Conservation (phyloP, 2,329 filamentous ascomycete species). For the Penicillium janthinellum region DNA sequence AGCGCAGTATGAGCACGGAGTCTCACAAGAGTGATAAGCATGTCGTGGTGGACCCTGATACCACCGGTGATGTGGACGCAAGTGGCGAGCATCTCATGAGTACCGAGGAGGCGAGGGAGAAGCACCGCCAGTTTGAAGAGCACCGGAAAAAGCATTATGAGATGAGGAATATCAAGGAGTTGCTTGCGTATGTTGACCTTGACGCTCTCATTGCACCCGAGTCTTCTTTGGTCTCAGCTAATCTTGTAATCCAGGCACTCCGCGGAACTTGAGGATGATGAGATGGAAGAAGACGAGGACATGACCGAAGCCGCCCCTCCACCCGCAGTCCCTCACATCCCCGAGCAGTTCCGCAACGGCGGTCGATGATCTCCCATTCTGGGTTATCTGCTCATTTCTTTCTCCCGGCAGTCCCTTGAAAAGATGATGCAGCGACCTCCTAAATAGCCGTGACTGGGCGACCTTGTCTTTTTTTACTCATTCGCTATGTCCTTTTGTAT, state of each 20-base stretch:
- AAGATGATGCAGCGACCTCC: background rate
- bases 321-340: constrained; percentile 38
- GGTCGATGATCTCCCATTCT: constrained; percentile 18
- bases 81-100: constrained; percentile 54
- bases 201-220: background rate
- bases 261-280: constrained; percentile 65
- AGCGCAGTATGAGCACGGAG: constrained; percentile 44
- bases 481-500: constrained; percentile 4
- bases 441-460: background rate
- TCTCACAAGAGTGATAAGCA: constrained; percentile 63
- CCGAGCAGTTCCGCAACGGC: constrained; percentile 31
- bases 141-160: constrained; percentile 97
- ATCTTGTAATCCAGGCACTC: constrained; percentile 53
- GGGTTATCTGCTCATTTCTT: background rate
- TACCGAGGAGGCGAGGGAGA: constrained; percentile 76
- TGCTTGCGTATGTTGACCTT: constrained; percentile 67
- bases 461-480: background rate
- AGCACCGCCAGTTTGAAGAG: constrained; percentile 89
- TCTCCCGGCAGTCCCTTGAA: background rate
- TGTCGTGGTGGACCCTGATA: constrained; percentile 70
- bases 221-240: constrained; percentile 10
- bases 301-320: constrained; percentile 24
- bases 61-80: constrained; percentile 39
- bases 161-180: constrained; percentile 89
- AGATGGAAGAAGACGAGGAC: constrained; percentile 54